Base-by-base conservation (phyloP, 2,329 filamentous ascomycete genomes). In the Phyllosticta capitalensis region DNA sequence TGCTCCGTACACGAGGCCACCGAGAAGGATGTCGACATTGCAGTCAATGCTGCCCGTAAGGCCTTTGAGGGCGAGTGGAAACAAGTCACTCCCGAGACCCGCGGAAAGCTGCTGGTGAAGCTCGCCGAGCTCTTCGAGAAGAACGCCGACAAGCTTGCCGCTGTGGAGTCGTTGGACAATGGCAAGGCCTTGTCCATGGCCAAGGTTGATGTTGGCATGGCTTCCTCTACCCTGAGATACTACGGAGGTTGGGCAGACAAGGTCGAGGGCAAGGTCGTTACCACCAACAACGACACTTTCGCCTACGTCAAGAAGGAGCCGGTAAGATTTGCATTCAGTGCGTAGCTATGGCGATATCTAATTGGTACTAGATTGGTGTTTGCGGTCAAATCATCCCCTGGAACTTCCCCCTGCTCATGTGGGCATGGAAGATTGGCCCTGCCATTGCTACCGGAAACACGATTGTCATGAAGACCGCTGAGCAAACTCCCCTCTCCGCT, bases 171-270 rank as follows among this genome's bases (percentile, higher is more conserved):
- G 49, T 81, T 95, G 59, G 91, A 95, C 80, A 90, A 95, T 70
- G 92, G 88, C 74, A 94, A 94, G 82, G 85, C 88, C 64, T 83
- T 90, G 72, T 80, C 70, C 69, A 84, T 90, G 82, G 87, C 89
- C 67, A 87, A 84, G 71, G 87, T 84, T 64, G 90, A 96, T 70
- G 81, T 95, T 50, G 77, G 74, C 58, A 81, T 83, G 66, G 85
- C 86, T 61, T 79, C 83, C 64, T 85, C 81, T 69, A 87, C 83
- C 76, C 75, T 96, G 69, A 85, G 91, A 75, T 96, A 92, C 79
- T 94, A 92, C 68, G 90, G 83, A 69, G 91, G 91, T 63, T 95
- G 88, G 86, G 89, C 90, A 68, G 91, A 96, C 81, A 96, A 95
- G 85, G 86, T 94, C 65, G 81, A 86, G 75, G 90, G 91, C 75